These are phyloP conservation scores for Leersia perrieri DNA, from an alignment of 176 grass and related monocot genomes.

Conservation along the genomic window DNA sequence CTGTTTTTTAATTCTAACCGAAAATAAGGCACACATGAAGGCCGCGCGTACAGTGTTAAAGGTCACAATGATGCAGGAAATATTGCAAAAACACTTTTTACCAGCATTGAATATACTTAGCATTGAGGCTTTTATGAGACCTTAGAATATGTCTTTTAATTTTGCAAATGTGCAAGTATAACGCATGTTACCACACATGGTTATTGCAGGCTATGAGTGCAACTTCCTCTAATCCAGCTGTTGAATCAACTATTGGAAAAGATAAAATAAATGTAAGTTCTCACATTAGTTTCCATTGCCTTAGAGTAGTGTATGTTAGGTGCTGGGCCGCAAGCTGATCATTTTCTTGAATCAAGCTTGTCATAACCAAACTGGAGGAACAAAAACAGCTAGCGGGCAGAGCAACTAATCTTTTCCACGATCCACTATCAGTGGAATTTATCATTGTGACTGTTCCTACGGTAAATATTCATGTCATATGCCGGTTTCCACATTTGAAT, in stretches of 20 bases:
- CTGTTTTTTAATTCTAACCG: background rate
- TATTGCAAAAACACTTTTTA: background rate
- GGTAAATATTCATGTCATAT: background rate
- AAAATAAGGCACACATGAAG: background rate
- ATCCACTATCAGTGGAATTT: conserved; percentile 33
- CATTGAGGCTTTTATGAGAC: conserved; percentile 1
- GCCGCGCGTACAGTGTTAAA: background rate
- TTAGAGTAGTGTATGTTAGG: background rate
- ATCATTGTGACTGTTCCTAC: conserved; percentile 32
- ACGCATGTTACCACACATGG: conserved; percentile 12
- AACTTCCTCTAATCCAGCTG: background rate
- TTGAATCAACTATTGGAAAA: conserved; percentile 1
- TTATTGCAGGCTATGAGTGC: conserved; percentile 32
- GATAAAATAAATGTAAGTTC: conserved; percentile 26
- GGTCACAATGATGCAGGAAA: background rate
- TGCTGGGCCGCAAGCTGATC: background rate
- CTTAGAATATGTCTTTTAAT: background rate
- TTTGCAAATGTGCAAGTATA: background rate
- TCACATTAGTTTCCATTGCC: background rate
- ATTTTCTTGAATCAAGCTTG: conserved; percentile 12
- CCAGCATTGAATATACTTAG: conserved; percentile 3
- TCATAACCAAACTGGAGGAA: background rate
- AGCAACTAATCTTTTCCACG: conserved; percentile 7
- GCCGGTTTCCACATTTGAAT: background rate
- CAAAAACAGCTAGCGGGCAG: background rate